Evolutionary conservation across 2,329 filamentous ascomycete species (phyloP).

Genomic region (Microcyclosporella mali): DNA sequence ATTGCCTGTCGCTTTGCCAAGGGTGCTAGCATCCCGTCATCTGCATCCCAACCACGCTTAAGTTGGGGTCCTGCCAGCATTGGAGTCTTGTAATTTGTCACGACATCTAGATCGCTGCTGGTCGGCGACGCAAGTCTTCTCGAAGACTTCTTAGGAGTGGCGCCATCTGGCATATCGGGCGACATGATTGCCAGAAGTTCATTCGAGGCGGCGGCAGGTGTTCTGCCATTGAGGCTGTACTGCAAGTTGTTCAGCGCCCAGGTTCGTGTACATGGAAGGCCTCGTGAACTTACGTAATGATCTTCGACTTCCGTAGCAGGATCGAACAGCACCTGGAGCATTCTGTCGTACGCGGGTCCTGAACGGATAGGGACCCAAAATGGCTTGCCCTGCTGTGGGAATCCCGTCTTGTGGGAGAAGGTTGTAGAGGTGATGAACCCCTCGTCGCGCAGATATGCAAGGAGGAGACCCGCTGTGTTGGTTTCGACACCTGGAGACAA

Average conservation of each 20-base stretch:
- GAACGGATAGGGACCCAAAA: conserved; percentile 17
- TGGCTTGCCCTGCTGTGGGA: conserved; percentile 15
- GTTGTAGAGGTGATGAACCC: conserved; percentile 18
- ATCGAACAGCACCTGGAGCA: conserved; percentile 25
- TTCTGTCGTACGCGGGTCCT: conserved; percentile 16
- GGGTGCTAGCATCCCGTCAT: neutral
- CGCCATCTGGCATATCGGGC: too few species aligned
- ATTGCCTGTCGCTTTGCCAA: neutral
- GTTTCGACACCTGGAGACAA: conserved; percentile 11
- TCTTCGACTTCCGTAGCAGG: conserved; percentile 21
- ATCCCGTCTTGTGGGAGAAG: conserved; percentile 15
- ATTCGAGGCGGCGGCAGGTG: too few species aligned
- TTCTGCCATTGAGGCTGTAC: too few species aligned
- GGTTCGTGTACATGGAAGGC: too few species aligned
- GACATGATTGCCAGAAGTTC: too few species aligned
- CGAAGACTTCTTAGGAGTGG: neutral
- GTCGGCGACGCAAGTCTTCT: neutral
- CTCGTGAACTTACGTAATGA: too few species aligned
- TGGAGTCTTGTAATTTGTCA: neutral
- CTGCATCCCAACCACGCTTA: neutral
- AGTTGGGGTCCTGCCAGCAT: neutral
- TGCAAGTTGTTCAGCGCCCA: too few species aligned
- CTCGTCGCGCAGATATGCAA: conserved; percentile 15
- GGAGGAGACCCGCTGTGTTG: conserved; percentile 11
- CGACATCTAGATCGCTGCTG: neutral